Base-by-base conservation (phyloP, 352 stramenopile species). In the Phytophthora pini region DNA sequence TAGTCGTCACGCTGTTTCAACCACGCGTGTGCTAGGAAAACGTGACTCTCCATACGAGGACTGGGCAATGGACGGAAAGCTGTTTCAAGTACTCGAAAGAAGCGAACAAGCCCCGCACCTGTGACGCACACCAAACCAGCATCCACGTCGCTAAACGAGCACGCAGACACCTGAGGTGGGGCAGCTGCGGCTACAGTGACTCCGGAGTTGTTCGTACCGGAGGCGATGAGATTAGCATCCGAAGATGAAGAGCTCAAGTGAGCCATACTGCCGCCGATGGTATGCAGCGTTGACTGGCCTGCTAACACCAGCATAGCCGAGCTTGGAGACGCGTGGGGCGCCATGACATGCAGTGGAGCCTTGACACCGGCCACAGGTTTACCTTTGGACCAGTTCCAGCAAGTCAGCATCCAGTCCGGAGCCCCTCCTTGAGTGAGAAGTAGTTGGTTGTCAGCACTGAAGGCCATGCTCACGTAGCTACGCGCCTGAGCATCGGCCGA, bases 321-420 rank as follows among this genome's bases (percentile, higher is more conserved):
- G 40, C 78, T 89, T 22, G 76, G 70, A 24, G 79, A 75, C 4
- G 74, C 57, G 32, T 82, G 74, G 4, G 63, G 64, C 13, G 79
- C 80, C 39, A 77, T 72, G 6, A 84, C 79, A 60, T 90, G 74
- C 15, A 94, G 61, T 11, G 85, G 83, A 22, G 77, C 77, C 70
- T 93, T 92, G 54, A 93, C 82, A 45, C 70, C 89, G 24, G 85
- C 87, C 1, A 96, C 74, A 0, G 90, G 74, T 60, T 97, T 97
- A 43, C 88, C 93, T 58, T 97, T 97, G 45, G 91, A 87, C 92
- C 91, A 98, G 67, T 97, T 95, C 92, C 92, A 98, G 58, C 87
- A 89, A 44, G 92, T 92, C 29, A 98, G 76, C 41, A 88, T 93
- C 89, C 88, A 96, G 70, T 96, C 87, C 4, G 88, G 88, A 1